phyloP scores from a whole-genome alignment of 2,329 filamentous ascomycete species.

The Bertia moriformis region DNA sequence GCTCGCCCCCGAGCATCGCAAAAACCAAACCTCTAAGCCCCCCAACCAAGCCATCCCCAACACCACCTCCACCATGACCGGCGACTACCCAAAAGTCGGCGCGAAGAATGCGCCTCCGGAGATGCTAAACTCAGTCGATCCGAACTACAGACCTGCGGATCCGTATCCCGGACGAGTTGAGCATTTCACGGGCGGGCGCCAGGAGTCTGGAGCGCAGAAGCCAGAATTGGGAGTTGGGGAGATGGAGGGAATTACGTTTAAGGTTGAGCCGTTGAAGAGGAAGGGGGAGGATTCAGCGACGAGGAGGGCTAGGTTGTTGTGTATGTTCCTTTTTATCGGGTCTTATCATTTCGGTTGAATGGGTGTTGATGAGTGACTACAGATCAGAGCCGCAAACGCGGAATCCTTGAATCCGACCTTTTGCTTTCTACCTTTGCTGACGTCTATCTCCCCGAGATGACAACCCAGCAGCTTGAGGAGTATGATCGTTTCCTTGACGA shows the following conservation, averaged over 20 bases:
- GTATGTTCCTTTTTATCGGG: neutral
- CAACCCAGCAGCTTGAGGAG: conserved; percentile 55
- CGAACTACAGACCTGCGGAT: neutral
- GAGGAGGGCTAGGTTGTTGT: conserved; percentile 66
- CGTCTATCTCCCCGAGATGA: conserved; percentile 62
- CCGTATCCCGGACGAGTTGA: neutral
- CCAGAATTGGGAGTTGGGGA: conserved; percentile 51
- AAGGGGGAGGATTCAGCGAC: conserved; percentile 72
- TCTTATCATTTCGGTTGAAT: neutral
- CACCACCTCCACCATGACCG: neutral
- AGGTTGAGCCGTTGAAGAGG: conserved; percentile 75
- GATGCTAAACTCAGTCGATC: neutral
- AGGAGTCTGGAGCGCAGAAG: neutral
- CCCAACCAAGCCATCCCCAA: neutral
- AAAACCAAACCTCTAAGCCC: neutral
- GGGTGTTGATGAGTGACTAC: conserved; percentile 7
- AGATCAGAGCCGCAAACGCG: conserved; percentile 96
- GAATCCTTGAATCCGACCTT: conserved; percentile 88
- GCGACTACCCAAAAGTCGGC: neutral
- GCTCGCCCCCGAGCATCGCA: neutral
- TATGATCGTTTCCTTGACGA: conserved; percentile 93
- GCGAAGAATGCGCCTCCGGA: neutral
- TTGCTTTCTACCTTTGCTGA: conserved; percentile 92
- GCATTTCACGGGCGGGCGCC: neutral
- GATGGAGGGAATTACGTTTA: conserved; percentile 73